Base-by-base conservation (phyloP, 768 basidiomycete genomes). In the Phylloporus scabripes region DNA sequence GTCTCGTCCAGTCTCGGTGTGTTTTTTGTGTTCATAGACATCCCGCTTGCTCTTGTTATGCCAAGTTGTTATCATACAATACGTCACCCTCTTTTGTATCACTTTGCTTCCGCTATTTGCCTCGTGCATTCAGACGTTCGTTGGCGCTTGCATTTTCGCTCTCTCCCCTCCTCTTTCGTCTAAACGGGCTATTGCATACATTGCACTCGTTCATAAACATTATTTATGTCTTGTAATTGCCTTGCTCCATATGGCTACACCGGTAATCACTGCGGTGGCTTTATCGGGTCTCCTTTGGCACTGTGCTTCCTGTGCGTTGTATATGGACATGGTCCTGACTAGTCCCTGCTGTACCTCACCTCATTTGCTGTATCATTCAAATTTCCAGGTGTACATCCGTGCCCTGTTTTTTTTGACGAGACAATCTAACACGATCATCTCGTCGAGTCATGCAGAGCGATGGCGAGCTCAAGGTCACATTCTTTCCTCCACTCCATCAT, bases 401-500 rank as follows among this genome's bases (percentile, higher is more conserved):
- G 7, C 7, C 17, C 47, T 5, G 23, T 17, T 29, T 11, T n/a
- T n/a, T 33, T 29, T 24, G 42, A 45, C 44, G 17, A 18, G 41
- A 56, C 40, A 39, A 28, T 23, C 54, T 24, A 38, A 52, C 48
- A n/a, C 23, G 8, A 21, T 23, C 38, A 26, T n/a, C 23, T 41
- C 14, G 12, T 26, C 39, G 41, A 42, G 15, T 42, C 48, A 66
- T 68, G 66, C 39, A 53, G 24, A 38, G 29, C 32, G 47, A 51
- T 36, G 15, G 6, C 23, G 51, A 57, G 11, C 69, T 79, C 17
- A 72, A 62, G 53, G 83, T 87, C 7, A 76, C 74, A 0, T 89
- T 89, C 66, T 74, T 77, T 50, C 87, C 87, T 14, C 81, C 82
- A 0, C 73, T 89, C 24, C 73, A 74, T 53, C 74, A 83, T 20